Conservation (phyloP, 2,329 filamentous ascomycete species). For the Mycosphaerella sp. region DNA sequence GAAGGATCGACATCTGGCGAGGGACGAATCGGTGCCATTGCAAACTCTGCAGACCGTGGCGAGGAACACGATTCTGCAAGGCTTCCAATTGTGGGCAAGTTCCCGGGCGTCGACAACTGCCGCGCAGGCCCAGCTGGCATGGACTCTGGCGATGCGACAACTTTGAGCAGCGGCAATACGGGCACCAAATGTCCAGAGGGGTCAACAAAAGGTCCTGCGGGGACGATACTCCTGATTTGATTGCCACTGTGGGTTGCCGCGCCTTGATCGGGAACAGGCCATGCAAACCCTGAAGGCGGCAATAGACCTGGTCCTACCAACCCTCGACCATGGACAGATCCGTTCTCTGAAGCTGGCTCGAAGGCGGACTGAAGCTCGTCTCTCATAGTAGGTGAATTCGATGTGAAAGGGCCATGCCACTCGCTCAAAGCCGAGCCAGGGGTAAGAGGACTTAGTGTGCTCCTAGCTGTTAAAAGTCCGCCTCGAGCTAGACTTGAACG, state of each 20-base stretch:
- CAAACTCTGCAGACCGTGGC: constrained; percentile 37
- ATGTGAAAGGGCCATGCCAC: constrained; percentile 31
- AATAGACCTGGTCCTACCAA: constrained; percentile 53
- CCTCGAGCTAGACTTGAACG: constrained; percentile 42
- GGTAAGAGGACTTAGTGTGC: constrained; percentile 32
- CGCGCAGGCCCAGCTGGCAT: constrained; percentile 2
- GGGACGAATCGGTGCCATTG: constrained; percentile 33
- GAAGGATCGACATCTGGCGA: constrained; percentile 31
- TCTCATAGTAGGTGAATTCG: constrained; percentile 11
- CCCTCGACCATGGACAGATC: constrained; percentile 25
- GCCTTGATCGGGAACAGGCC: constrained; percentile 47
- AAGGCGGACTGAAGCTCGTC: constrained; percentile 23
- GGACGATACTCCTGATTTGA: constrained; percentile 34
- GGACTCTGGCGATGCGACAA: constrained; percentile 18
- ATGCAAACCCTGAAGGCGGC: constrained; percentile 59
- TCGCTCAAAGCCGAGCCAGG: constrained; percentile 32
- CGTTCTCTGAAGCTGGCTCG: constrained; percentile 10
- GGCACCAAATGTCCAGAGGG: constrained; percentile 34
- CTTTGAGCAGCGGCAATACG: constrained; percentile 29
- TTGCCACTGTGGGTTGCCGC: not conserved
- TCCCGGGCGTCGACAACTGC: constrained; percentile 3
- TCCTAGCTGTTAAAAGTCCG: constrained; percentile 32
- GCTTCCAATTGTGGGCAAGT: not conserved
- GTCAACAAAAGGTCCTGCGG: constrained; percentile 48
- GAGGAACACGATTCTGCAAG: constrained; percentile 26